Conservation (phyloP, 306 rosid genomes). For the Rosa persica region DNA sequence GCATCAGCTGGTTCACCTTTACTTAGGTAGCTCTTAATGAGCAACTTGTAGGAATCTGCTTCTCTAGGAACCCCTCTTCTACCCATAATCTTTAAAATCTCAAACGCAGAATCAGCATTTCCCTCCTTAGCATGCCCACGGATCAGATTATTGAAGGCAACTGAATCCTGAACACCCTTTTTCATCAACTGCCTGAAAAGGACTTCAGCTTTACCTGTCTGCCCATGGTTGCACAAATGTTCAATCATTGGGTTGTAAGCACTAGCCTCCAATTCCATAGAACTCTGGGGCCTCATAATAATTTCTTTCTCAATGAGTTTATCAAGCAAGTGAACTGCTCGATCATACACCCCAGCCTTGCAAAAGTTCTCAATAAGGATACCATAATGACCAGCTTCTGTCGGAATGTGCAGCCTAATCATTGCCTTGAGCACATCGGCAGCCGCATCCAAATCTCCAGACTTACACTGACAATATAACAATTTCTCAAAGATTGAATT, state of each 20-base stretch:
- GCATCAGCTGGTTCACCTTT: conserved; percentile 94
- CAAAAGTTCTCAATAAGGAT: conserved; percentile 78
- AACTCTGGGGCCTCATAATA: conserved; percentile 57
- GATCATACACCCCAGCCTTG: conserved; percentile 61
- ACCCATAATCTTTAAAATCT: conserved; percentile 81
- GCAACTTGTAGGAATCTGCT: conserved; percentile 64
- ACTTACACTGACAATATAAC: conserved; percentile 58
- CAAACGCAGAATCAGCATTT: conserved; percentile 76
- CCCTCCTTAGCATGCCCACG: conserved; percentile 89
- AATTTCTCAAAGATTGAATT: conserved; percentile 60
- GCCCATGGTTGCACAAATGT: conserved; percentile 70
- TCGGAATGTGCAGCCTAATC: conserved; percentile 79
- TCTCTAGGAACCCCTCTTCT: conserved; percentile 73
- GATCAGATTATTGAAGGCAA: conserved; percentile 74
- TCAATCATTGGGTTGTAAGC: conserved; percentile 73
- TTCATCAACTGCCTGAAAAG: conserved; percentile 85
- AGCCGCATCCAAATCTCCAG: conserved; percentile 82
- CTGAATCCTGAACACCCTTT: conserved; percentile 70
- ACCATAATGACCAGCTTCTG: conserved; percentile 89
- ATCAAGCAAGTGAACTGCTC: conserved; percentile 69
- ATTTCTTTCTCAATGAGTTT: conserved; percentile 83
- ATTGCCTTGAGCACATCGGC: conserved; percentile 70
- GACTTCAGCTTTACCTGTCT: conserved; percentile 70
- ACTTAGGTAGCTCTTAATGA: conserved; percentile 71
- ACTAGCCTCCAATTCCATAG: conserved; percentile 66